Conservation (phyloP, 202 grass and related monocot genomes). For the Bolboschoenoplectus hybrid region DNA sequence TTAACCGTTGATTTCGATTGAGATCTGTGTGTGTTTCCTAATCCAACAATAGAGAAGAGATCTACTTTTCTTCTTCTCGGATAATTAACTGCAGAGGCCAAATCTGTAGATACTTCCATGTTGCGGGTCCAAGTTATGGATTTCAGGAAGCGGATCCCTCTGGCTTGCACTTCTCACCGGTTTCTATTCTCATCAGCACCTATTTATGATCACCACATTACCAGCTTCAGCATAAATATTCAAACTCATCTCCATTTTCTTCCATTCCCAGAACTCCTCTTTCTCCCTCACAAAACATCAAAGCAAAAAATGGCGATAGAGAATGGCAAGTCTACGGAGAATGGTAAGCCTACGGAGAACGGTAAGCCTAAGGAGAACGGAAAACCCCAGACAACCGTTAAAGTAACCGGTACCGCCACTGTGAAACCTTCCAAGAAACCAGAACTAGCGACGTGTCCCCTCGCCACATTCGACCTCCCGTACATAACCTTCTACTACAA, state of each 20-base stretch:
- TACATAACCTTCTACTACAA: slow-evolving; percentile 99
- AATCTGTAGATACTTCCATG: background rate
- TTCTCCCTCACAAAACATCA: slow-evolving; percentile 8
- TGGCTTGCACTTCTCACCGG: background rate
- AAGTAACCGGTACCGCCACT: slow-evolving; percentile 38
- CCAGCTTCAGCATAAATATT: background rate
- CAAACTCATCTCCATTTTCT: slow-evolving; percentile 24
- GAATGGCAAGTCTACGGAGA: background rate
- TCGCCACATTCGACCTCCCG: slow-evolving; percentile 91
- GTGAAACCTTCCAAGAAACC: slow-evolving; percentile 55
- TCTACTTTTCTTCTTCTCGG: background rate
- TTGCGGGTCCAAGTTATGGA: background rate
- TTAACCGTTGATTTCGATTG: background rate
- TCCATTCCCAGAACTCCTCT: slow-evolving; percentile 29
- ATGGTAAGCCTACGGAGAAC: slow-evolving; percentile 51
- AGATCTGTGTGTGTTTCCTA: background rate
- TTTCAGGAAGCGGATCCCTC: background rate
- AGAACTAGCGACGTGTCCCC: slow-evolving; percentile 32
- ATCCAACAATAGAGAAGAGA: background rate
- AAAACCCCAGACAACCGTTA: slow-evolving; percentile 28
- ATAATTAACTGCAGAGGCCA: background rate
- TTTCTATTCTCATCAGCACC: slow-evolving; percentile 12
- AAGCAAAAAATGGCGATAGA: slow-evolving; percentile 18
- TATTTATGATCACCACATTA: slow-evolving; percentile 32
- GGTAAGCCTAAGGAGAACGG: background rate